Evolutionary conservation across 495 filamentous ascomycete genomes (phyloP).

Genomic region (Penicillium coffeae): DNA sequence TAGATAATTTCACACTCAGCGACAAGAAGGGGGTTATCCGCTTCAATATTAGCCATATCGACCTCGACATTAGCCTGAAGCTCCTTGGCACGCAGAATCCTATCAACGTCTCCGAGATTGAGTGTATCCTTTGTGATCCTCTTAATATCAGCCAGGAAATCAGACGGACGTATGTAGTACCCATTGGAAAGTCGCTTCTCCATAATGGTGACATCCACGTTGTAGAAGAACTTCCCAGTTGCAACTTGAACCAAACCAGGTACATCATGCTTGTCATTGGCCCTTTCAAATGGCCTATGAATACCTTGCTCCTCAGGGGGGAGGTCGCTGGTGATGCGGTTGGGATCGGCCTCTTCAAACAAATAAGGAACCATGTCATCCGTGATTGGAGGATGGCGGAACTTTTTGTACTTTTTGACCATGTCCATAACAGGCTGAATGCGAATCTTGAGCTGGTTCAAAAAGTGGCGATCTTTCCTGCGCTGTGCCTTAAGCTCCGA

Average conservation of each 20-base stretch:
- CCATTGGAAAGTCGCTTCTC: slow-evolving; percentile 93
- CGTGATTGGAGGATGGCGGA: slow-evolving; percentile 74
- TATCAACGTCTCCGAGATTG: slow-evolving; percentile 68
- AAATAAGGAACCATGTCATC: slow-evolving; percentile 70
- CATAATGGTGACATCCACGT: slow-evolving; percentile 87
- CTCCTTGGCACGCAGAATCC: slow-evolving; percentile 81
- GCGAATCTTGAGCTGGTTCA: slow-evolving; percentile 81
- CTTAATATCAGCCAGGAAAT: slow-evolving; percentile 84
- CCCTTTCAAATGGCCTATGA: slow-evolving; percentile 70
- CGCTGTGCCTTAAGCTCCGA: slow-evolving; percentile 77
- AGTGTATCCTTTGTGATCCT: slow-evolving; percentile 78
- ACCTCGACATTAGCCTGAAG: slow-evolving; percentile 88
- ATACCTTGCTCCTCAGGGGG: slow-evolving; percentile 51
- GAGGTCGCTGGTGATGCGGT: slow-evolving; percentile 73
- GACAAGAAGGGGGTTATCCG: slow-evolving; percentile 58
- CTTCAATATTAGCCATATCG: slow-evolving; percentile 68
- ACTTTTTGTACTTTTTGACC: slow-evolving; percentile 81
- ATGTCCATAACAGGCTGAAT: slow-evolving; percentile 95
- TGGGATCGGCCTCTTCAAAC: slow-evolving; percentile 77
- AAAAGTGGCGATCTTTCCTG: slow-evolving; percentile 69
- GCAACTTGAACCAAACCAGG: slow-evolving; percentile 63
- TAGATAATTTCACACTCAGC: slow-evolving; percentile 71
- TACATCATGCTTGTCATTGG: slow-evolving; percentile 69
- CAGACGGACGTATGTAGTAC: slow-evolving; percentile 82
- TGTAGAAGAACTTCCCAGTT: slow-evolving; percentile 85